These are phyloP conservation scores for Carpinus fangiana DNA, from an alignment of 306 rosid genomes.

Conservation along the genomic window DNA sequence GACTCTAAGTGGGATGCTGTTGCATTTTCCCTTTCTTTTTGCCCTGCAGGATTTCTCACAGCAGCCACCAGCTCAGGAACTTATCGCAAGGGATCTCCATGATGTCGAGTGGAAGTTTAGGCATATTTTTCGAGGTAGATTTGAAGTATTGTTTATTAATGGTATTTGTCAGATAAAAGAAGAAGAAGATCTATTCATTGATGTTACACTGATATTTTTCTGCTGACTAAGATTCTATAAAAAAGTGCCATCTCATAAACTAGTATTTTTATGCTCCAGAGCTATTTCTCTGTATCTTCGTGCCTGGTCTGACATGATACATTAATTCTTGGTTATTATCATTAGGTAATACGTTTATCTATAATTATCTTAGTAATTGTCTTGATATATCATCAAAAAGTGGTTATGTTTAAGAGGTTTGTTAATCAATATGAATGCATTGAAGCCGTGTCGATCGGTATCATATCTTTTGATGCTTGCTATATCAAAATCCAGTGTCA, in stretches of 20 bases:
- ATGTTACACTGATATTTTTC: background rate
- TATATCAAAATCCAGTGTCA: background rate
- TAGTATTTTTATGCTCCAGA: background rate
- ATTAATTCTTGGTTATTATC: background rate
- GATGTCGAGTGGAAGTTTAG: slow-evolving; percentile 90
- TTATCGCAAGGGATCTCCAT: slow-evolving; percentile 85
- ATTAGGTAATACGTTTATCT: background rate
- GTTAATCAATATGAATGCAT: too few species aligned
- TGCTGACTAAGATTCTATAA: background rate
- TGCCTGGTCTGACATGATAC: background rate
- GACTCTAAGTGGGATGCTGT: slow-evolving; percentile 26
- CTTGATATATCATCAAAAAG: background rate
- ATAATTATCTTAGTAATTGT: background rate
- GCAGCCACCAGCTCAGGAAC: slow-evolving; percentile 90
- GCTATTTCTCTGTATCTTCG: background rate
- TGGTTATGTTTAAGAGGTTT: too few species aligned
- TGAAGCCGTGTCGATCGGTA: background rate
- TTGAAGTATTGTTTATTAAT: background rate
- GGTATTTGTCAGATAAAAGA: background rate
- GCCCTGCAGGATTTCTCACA: slow-evolving; percentile 64
- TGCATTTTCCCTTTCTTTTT: slow-evolving; percentile 30
- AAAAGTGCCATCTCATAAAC: background rate
- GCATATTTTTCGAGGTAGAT: slow-evolving; percentile 76
- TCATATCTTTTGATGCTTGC: background rate
- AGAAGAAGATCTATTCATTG: background rate